phyloP scores from a whole-genome alignment of 2,329 filamentous ascomycete genomes.

The Simplicillium sp. region DNA sequence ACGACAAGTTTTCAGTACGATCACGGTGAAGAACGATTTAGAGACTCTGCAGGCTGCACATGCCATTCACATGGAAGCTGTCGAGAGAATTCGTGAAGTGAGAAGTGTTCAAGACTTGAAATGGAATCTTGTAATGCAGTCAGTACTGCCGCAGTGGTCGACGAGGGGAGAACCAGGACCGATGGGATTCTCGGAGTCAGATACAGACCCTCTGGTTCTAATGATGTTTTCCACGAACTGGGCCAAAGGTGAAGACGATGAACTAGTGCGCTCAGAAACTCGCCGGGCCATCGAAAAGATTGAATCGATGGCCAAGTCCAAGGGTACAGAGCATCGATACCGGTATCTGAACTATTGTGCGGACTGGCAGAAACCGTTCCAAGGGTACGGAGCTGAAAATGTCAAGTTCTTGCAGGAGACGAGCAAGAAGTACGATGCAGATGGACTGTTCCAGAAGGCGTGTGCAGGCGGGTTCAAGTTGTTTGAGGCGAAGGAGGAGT shows the following conservation, averaged over 20 bases:
- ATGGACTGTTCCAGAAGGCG: conserved; percentile 19
- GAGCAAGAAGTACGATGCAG: conserved; percentile 21
- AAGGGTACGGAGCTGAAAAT: conserved; percentile 21
- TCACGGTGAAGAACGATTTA: background rate
- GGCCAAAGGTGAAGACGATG: conserved; percentile 1
- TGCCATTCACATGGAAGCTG: background rate
- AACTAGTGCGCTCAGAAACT: background rate
- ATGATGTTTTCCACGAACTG: background rate
- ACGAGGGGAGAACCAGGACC: background rate
- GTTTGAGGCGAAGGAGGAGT: background rate
- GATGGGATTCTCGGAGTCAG: background rate
- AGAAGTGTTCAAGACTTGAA: background rate
- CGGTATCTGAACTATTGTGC: conserved; percentile 8
- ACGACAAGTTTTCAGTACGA: background rate
- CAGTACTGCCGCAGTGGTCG: background rate
- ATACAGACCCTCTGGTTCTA: conserved; percentile 1
- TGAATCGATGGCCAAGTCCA: background rate
- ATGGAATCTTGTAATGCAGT: background rate
- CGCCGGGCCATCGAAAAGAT: background rate
- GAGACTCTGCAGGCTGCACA: background rate
- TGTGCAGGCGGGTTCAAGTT: conserved; percentile 9
- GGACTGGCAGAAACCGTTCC: conserved; percentile 12
- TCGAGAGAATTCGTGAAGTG: background rate
- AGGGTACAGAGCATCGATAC: conserved; percentile 2
- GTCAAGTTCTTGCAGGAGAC: conserved; percentile 15